Conservation (phyloP, 352 stramenopile genomes). For the Saprolegnia diclina region DNA sequence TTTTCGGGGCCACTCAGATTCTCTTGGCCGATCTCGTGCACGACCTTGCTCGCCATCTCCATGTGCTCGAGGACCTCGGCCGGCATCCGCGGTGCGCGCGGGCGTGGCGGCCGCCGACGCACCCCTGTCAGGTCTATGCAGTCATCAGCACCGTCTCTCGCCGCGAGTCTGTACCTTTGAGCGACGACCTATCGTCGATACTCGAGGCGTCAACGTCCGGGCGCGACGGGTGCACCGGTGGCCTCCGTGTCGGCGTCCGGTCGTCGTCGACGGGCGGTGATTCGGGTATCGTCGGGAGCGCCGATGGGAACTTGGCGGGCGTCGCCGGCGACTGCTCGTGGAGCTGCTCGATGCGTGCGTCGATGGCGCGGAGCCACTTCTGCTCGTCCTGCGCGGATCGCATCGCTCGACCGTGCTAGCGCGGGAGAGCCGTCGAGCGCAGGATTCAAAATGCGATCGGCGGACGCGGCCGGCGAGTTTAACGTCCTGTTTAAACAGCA, state of each 20-base stretch:
- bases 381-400: background rate
- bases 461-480: too few species aligned
- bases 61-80: background rate
- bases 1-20: background rate
- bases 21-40: background rate
- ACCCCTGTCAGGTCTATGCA: background rate
- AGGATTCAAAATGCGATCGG: background rate
- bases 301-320: background rate
- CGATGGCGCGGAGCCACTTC: too few species aligned
- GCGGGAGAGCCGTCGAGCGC: background rate
- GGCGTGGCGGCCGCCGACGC: background rate
- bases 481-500: too few species aligned
- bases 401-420: too few species aligned
- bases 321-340: background rate
- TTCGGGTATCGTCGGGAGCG: slow-evolving; percentile 2
- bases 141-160: background rate
- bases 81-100: background rate
- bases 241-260: too few species aligned
- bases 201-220: background rate
- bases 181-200: background rate
- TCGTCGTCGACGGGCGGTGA: background rate
- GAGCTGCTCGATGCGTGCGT: too few species aligned
- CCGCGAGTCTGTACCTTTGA: background rate
- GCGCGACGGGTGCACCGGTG: too few species aligned
- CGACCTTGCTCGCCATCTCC: background rate